Base-by-base conservation (phyloP, 352 stramenopile genomes). In the Blastocystis sp. region DNA sequence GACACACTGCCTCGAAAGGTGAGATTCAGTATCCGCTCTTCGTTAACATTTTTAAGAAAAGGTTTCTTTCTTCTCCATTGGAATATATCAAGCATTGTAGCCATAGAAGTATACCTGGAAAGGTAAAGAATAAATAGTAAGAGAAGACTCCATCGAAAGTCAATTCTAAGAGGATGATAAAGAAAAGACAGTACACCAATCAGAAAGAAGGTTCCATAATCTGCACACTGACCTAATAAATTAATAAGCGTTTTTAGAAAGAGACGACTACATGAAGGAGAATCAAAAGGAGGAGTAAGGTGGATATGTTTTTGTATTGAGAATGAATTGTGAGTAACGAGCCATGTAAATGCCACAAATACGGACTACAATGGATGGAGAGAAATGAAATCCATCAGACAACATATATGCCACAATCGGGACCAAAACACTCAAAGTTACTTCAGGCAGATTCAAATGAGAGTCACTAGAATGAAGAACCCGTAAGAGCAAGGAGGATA, bases 311-410 rank as follows among this genome's bases (percentile, higher is more conserved):
- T 13, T 30, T 0, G 11, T 42, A 37, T 33, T 42, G 53, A 89
- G 42, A 30, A 77, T 89, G 53, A 56, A 78, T 42, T 59, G 78
- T 1, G 78, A 59, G n/a, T 89, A 89, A 42, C 66, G 40, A 17
- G 78, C n/a, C 78, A 89, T 89, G 27, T 68, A 35, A 30, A 89
- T 22, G 35, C 78, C 78, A 37, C 78, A 89, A 17, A 89, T 62
- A 42, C 78, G 78, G 24, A 89, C 51, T 24, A 48, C 58, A 48
- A 89, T 78, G 66, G 37, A 64, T 13, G n/a, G 15, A 15, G 78
- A 89, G 19, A 57, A 19, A 33, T 79, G 60, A 35, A 89, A 24
- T 19, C 60, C 66, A 35, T 89, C 57, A 1, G 59, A 58, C 19
- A 48, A 64, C 40, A 89, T 59, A 42, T 77, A 89, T 1, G 78